Conservation (phyloP, 2,329 filamentous ascomycete genomes). For the Ophiocordyceps camponoti-floridani region DNA sequence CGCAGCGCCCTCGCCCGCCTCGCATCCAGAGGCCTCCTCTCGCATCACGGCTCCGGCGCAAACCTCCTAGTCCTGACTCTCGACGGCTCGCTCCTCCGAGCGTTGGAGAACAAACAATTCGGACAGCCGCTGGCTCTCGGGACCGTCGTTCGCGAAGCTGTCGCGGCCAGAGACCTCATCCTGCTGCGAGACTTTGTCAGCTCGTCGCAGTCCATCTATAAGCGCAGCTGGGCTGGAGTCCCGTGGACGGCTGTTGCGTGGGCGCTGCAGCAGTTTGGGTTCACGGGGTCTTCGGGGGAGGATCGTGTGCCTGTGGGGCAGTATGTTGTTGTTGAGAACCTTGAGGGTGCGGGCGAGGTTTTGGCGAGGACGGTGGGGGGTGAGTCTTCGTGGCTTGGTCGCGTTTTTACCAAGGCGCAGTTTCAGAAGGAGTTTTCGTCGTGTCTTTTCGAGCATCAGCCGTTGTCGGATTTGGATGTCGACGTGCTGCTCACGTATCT, state of each 20-base stretch:
- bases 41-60: constrained; percentile 19
- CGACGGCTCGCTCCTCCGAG: constrained; percentile 46
- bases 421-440: constrained; percentile 42
- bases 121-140: constrained; percentile 69
- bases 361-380: constrained; percentile 26
- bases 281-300: constrained; percentile 30
- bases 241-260: constrained; percentile 58
- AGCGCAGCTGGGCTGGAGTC: constrained; percentile 46
- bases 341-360: constrained; percentile 39
- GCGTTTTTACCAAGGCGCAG: constrained; percentile 47
- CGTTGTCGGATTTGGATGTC: constrained; percentile 45
- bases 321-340: constrained; percentile 47
- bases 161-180: constrained; percentile 51
- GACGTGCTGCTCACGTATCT: constrained; percentile 54
- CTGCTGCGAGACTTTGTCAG: constrained; percentile 50
- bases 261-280: constrained; percentile 53
- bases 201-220: constrained; percentile 53
- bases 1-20: constrained; percentile 55
- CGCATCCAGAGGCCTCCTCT: constrained; percentile 39
- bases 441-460: constrained; percentile 27
- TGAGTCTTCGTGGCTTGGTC: constrained; percentile 37
- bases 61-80: constrained; percentile 34
- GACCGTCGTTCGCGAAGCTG: constrained; percentile 58
- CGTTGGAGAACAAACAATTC: constrained; percentile 59
- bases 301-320: constrained; percentile 41